Evolutionary conservation across 2,329 filamentous ascomycete genomes (phyloP).

Genomic region (Lasiodiplodia theobromae): DNA sequence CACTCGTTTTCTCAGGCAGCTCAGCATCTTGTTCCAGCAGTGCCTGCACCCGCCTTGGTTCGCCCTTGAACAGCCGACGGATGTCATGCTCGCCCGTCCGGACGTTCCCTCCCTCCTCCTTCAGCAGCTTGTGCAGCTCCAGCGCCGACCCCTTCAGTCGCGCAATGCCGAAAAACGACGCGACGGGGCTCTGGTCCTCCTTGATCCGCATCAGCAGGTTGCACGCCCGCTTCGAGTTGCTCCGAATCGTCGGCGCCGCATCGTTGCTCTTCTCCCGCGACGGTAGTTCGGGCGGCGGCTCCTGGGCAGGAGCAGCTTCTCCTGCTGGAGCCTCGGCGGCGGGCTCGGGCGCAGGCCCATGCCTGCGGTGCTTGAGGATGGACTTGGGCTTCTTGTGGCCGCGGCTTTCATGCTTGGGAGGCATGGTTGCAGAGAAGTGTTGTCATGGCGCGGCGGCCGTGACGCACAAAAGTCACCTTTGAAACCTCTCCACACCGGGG

Average conservation of each 20-base stretch:
- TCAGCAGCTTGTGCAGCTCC: conserved; percentile 17
- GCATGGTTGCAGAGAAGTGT: background rate
- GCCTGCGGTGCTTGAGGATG: background rate
- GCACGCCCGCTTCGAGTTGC: conserved; percentile 2
- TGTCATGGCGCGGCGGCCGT: background rate
- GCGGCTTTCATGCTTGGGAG: conserved; percentile 4
- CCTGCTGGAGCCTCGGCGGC: background rate
- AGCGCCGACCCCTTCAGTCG: background rate
- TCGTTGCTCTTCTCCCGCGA: background rate
- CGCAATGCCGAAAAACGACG: conserved; percentile 14
- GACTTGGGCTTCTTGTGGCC: background rate
- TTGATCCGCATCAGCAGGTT: conserved; percentile 6
- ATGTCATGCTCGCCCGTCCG: conserved; percentile 13
- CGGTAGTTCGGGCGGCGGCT: background rate
- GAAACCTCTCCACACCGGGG: background rate
- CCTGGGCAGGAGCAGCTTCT: background rate
- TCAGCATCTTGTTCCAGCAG: conserved; percentile 6
- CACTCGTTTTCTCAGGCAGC: conserved; percentile 8
- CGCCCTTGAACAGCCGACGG: conserved; percentile 1
- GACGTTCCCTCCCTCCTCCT: background rate
- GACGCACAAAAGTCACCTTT: background rate
- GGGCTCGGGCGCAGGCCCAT: background rate
- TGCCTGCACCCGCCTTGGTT: background rate
- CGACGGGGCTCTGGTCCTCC: conserved; percentile 4
- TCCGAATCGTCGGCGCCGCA: background rate